Percentiles rank a stretch among this genome's conserved stretches.
These are phyloP conservation scores for Scheffersomyces cryptocercus DNA, from an alignment of 1,139 yeast genomes.

Conservation along the genomic window DNA sequence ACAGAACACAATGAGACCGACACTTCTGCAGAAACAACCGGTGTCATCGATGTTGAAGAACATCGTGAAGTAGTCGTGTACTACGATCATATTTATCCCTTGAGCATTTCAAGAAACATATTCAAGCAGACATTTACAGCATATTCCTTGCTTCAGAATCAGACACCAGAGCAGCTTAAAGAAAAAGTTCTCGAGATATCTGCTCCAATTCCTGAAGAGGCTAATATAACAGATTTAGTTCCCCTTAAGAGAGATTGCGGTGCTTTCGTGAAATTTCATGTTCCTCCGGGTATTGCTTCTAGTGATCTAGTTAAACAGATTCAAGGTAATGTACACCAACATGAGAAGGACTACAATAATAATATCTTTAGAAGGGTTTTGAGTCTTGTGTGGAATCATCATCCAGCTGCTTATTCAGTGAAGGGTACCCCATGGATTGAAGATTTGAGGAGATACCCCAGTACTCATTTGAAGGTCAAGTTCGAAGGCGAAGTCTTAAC, in stretches of 20 bases:
- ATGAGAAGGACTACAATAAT: conserved; percentile 27
- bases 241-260: conserved; percentile 87
- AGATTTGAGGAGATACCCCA: conserved; percentile 79
- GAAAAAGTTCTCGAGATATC: conserved; percentile 24
- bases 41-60: conserved; percentile 39
- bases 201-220: conserved; percentile 33
- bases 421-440: conserved; percentile 97
- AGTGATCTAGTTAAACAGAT: conserved; percentile 54
- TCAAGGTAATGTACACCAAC: conserved; percentile 45
- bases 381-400: conserved; percentile 18
- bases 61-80: conserved; percentile 37
- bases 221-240: conserved; percentile 47
- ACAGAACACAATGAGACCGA: conserved; percentile 34
- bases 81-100: conserved; percentile 41
- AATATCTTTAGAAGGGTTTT: conserved; percentile 25
- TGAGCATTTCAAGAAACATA: conserved; percentile 19
- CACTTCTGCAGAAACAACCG: conserved; percentile 41
- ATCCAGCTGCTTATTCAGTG: conserved; percentile 64
- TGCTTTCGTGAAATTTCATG: conserved; percentile 76
- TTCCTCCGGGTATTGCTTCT: conserved; percentile 52
- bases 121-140: conserved; percentile 4
- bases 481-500: conserved; percentile 75
- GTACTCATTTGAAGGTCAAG: conserved; percentile 58
- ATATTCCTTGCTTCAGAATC: not conserved
- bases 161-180: conserved; percentile 17